A percentile compares a stretch with the other conserved stretches of the same genome.
Conservation (phyloP, 768 basidiomycete genomes). For the Arthromyces matolae region DNA sequence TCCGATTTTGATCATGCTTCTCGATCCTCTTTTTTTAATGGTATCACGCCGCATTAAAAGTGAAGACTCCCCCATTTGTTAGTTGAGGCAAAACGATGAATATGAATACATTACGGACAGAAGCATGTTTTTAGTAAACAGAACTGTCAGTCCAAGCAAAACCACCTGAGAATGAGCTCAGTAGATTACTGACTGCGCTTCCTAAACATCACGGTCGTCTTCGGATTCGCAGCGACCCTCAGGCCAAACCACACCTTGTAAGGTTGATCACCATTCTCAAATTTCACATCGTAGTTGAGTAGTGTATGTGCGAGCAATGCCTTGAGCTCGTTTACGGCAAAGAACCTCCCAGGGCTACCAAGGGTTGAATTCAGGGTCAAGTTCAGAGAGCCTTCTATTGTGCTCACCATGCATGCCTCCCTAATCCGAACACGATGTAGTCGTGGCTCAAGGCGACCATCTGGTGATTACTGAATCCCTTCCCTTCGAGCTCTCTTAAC, state of each 20-base stretch:
- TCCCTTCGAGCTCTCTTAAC: constrained; percentile 19
- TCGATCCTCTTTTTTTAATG: too few relatives aligned
- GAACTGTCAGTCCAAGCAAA: too few relatives aligned
- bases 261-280: constrained; percentile 4
- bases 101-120: too few relatives aligned
- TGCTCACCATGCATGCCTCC: constrained; percentile 3
- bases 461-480: constrained; percentile 10
- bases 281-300: constrained; percentile 35
- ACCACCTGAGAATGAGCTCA: too few relatives aligned
- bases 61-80: too few relatives aligned
- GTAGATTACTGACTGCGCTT: too few relatives aligned
- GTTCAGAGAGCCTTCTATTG: not conserved
- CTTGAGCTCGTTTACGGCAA: constrained; percentile 37
- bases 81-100: too few relatives aligned
- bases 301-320: constrained; percentile 33
- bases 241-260: constrained; percentile 1
- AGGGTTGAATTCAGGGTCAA: not conserved
- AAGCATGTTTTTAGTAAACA: too few relatives aligned
- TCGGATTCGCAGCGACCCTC: not conserved
- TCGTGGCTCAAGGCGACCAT: constrained; percentile 3
- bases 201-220: constrained; percentile 10
- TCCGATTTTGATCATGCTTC: too few relatives aligned
- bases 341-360: constrained; percentile 36
- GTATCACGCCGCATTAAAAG: too few relatives aligned
- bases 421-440: constrained; percentile 3